phyloP scores from a whole-genome alignment of 73 alveolate genomes.

The Blepharisma japonicum region DNA sequence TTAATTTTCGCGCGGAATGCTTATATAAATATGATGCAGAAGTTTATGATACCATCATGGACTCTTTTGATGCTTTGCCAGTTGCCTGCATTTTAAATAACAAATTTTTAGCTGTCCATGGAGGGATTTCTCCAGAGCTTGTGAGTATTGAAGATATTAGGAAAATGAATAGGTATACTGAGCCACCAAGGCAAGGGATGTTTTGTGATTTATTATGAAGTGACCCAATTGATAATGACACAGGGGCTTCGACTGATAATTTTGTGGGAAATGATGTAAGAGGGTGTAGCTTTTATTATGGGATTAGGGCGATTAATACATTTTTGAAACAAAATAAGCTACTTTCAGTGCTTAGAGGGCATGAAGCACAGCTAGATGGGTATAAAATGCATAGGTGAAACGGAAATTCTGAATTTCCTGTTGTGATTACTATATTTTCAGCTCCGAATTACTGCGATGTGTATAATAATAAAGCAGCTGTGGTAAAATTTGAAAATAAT shows the following conservation, averaged over 20 bases:
- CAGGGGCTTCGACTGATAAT: slow-evolving; percentile 48
- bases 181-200: slow-evolving; percentile 67
- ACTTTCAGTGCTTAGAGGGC: slow-evolving; percentile 76
- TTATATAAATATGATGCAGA: slow-evolving; percentile 64
- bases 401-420: slow-evolving; percentile 72
- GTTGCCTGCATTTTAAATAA: slow-evolving; percentile 56
- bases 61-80: slow-evolving; percentile 69
- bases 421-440: slow-evolving; percentile 77
- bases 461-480: slow-evolving; percentile 76
- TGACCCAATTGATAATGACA: slow-evolving; percentile 73
- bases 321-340: slow-evolving; percentile 64
- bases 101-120: slow-evolving; percentile 72
- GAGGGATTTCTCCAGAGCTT: slow-evolving; percentile 82
- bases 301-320: slow-evolving; percentile 74
- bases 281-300: slow-evolving; percentile 78
- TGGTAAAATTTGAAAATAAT: slow-evolving; percentile 66
- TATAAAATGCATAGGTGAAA: slow-evolving; percentile 86
- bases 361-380: slow-evolving; percentile 80
- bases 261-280: slow-evolving; percentile 66
- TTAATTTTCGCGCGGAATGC: slow-evolving; percentile 60
- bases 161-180: slow-evolving; percentile 59
- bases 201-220: slow-evolving; percentile 78
- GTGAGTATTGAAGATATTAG: slow-evolving; percentile 63
- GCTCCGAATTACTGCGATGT: slow-evolving; percentile 89
- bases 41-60: slow-evolving; percentile 67